These are phyloP conservation scores for Yamadazyma membranifaciens DNA, from an alignment of 1,139 yeast species.

Conservation along the genomic window DNA sequence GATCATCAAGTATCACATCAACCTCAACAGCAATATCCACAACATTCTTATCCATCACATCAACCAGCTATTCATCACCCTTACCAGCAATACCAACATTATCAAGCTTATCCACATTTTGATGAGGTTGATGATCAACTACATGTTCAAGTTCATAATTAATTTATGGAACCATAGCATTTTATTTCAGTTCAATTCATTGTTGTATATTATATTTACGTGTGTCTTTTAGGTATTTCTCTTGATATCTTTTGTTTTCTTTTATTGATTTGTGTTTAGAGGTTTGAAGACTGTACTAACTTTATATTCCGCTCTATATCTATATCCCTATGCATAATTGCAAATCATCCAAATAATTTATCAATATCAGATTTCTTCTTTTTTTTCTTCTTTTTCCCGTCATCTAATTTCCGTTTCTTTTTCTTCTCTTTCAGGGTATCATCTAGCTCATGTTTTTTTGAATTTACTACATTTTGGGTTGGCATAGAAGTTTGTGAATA, in stretches of 20 bases:
- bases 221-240: neutral
- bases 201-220: constrained; percentile 4
- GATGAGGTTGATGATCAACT: constrained; percentile 7
- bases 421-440: constrained; percentile 2
- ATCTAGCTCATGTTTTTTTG: neutral
- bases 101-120: neutral
- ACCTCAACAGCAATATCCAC: constrained; percentile 1
- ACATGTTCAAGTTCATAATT: constrained; percentile 13
- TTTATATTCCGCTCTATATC: neutral
- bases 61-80: no score
- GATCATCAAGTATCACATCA: constrained; percentile 3
- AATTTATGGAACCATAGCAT: constrained; percentile 1
- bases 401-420: constrained; percentile 14
- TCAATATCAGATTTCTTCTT: constrained; percentile 53
- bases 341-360: constrained; percentile 51
- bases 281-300: neutral
- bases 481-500: neutral
- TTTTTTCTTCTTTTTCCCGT: constrained; percentile 23
- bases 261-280: neutral
- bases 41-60: no score
- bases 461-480: neutral
- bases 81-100: no score
- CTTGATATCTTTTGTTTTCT: neutral
- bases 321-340: neutral
- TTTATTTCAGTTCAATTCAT: neutral